Evolutionary conservation across 2,329 filamentous ascomycete genomes (phyloP), one percentile per base, ranked within the genome.

Genomic region (Penicillium paneum): DNA sequence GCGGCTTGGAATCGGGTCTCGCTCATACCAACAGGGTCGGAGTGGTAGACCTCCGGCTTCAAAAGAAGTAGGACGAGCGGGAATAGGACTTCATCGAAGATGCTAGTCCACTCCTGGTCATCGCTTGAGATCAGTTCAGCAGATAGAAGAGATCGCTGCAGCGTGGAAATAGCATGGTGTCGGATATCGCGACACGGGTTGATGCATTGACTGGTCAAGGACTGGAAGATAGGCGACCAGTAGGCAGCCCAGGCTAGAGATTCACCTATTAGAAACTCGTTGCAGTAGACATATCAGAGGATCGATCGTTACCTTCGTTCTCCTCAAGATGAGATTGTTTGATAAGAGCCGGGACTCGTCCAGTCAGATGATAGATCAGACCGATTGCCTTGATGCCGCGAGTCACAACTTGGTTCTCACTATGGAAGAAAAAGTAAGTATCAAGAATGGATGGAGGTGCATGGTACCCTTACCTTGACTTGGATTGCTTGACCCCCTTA

Each of bases 131-230:
- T 90, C 36, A 97, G 81, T 57, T 94, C 87, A 0, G 90, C 88
- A 2, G 91, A 94, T 1, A 97, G 81, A 1, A 99, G 81, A 2
- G 90, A 88, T 52, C 92, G 83, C 70, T 97, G 93, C 15, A 99
- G 79, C 10, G 87, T 90, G 8, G 88, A 85, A 64, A 97, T 90
- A 1, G 94, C 91, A 67, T 95, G 83, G 65, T 96, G 89, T 3
- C 94, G 86, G 55, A 99, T 90, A 65, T 97, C 92, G 51, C 93
- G 88, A 68, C 91, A 97, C 0, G 92, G 91, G 69, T 97, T 99
- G 50, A 90, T 90, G 74, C 92, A 97, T 74, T 99, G 94, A 5
- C 85, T 85, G 3, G 89, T 94, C 17, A 99, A 78, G 6, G 91
- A 89, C 63, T 91, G 85, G 74, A 99, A 94, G 26, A 99, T 91